These are phyloP conservation scores for Alternaria ventricosa DNA, from an alignment of 2,329 filamentous ascomycete species.

Conservation along the genomic window DNA sequence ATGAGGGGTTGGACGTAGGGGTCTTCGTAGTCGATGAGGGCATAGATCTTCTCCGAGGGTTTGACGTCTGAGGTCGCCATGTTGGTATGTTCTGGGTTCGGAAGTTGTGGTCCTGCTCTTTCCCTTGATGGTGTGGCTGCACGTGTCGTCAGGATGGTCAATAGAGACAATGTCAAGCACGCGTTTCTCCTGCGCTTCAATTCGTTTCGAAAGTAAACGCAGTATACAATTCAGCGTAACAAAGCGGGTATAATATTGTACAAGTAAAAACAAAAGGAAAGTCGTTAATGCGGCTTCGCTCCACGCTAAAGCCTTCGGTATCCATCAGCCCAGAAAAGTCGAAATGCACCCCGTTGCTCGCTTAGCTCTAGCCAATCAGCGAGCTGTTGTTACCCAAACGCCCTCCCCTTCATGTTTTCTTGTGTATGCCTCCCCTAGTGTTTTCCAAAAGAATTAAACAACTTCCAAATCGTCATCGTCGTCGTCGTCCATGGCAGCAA, in stretches of 20 bases:
- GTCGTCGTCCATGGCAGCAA: conserved; percentile 50
- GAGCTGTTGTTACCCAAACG: conserved; percentile 21
- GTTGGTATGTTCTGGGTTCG: background rate
- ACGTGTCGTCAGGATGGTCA: background rate
- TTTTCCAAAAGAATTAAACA: conserved; percentile 47
- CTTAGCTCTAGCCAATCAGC: conserved; percentile 43
- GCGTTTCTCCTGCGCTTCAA: too few species aligned
- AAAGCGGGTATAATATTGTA: conserved; percentile 14
- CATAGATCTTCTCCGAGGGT: conserved; percentile 59
- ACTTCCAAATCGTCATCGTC: conserved; percentile 60
- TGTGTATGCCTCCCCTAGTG: conserved; percentile 2
- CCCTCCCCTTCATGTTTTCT: conserved; percentile 13
- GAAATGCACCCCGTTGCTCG: conserved; percentile 32
- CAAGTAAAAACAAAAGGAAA: conserved; percentile 24
- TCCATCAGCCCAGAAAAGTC: conserved; percentile 25
- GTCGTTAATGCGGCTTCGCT: conserved; percentile 23
- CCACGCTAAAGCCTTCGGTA: conserved; percentile 10
- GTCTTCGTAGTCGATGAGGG: conserved; percentile 84
- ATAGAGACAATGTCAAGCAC: background rate
- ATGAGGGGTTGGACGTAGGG: conserved; percentile 88
- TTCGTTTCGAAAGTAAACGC: background rate
- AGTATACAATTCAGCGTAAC: background rate
- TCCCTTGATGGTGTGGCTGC: background rate
- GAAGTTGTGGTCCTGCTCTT: background rate
- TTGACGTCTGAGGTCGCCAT: background rate